Base-by-base conservation (phyloP, 306 rosid genomes). In the Crotalaria pallida region DNA sequence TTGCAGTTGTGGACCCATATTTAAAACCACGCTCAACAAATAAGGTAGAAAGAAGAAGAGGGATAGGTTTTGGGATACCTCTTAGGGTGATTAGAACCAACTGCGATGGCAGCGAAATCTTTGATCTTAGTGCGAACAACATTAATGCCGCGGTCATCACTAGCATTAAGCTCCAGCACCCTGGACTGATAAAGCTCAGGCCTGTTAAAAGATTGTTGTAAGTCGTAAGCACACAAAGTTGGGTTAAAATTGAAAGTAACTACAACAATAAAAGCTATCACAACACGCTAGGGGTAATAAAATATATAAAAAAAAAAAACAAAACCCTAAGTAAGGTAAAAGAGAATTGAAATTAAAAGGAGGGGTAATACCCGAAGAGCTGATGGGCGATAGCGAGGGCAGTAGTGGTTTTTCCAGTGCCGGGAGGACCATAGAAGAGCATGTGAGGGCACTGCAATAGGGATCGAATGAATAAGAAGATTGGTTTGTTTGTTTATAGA, bases 371-470 rank as follows among this genome's bases (percentile, higher is more conserved):
- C 97, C 96, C 98, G 21, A 72, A 93, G 47, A 93, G 92, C 79
- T 93, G 94, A 76, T 83, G 98, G 10, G 96, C 85, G 3, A 93
- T 87, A 23, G 98, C 96, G 36, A 93, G 97, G 17, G 96, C 97
- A 49, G 96, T 93, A 16, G 98, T 93, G 74, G 98, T 90, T 77
- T 93, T 93, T 21, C 96, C 98, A 3, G 96, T 93, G 16, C 98
- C 98, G 0, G 92, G 98, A 1, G 97, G 98, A 15, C 98, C 97
- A 15, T 93, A 93, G 77, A 93, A 93, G 24, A 93, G 97, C 98
- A 93, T 93, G 67, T 93, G 96, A 2, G 96, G 96, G 66, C 94
- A 88, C 98, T 92, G 83, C 0, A 50, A 67, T 3, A 27, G 58
- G 0, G n/a, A 47, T 15, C 0, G 2, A 64, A 65, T 50, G 41